Evolutionary conservation across 495 filamentous ascomycete genomes (phyloP).

Genomic region (Penicillium soppii): DNA sequence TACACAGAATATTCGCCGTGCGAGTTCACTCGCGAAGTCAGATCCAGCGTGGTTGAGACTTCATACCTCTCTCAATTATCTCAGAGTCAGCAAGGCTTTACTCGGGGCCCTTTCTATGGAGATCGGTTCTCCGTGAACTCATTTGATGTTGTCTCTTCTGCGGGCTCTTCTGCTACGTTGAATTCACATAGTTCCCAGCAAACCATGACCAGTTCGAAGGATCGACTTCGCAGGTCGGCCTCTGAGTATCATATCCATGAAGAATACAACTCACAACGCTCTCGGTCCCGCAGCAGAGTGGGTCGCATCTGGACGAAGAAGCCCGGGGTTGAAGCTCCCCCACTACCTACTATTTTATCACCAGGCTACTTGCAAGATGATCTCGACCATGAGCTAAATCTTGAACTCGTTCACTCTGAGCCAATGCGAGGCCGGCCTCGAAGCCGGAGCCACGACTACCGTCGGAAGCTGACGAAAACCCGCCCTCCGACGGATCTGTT

Average conservation of each 20-base stretch:
- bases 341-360: slow-evolving; percentile 20
- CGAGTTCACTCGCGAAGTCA: not conserved
- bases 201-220: not conserved
- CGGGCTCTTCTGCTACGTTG: slow-evolving; percentile 3
- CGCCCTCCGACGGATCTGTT: slow-evolving; percentile 14
- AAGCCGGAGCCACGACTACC: slow-evolving; percentile 30
- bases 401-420: slow-evolving; percentile 9
- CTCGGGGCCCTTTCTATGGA: slow-evolving; percentile 9
- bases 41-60: not conserved
- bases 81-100: not conserved
- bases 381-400: slow-evolving; percentile 1
- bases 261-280: not conserved
- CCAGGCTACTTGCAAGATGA: slow-evolving; percentile 11
- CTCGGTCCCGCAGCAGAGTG: slow-evolving; percentile 17
- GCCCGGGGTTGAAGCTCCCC: slow-evolving; percentile 17
- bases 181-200: slow-evolving; percentile 9
- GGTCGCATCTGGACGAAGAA: slow-evolving; percentile 19
- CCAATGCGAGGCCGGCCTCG: slow-evolving; percentile 29
- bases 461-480: slow-evolving; percentile 23
- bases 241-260: slow-evolving; percentile 11
- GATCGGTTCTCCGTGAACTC: slow-evolving; percentile 11
- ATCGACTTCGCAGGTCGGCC: slow-evolving; percentile 7
- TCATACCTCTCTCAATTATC: not conserved
- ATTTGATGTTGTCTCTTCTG: slow-evolving; percentile 1
- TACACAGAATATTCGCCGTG: slow-evolving; percentile 20